phyloP scores from a whole-genome alignment of 1,139 yeast genomes.

The Kodamaea suecica region DNA sequence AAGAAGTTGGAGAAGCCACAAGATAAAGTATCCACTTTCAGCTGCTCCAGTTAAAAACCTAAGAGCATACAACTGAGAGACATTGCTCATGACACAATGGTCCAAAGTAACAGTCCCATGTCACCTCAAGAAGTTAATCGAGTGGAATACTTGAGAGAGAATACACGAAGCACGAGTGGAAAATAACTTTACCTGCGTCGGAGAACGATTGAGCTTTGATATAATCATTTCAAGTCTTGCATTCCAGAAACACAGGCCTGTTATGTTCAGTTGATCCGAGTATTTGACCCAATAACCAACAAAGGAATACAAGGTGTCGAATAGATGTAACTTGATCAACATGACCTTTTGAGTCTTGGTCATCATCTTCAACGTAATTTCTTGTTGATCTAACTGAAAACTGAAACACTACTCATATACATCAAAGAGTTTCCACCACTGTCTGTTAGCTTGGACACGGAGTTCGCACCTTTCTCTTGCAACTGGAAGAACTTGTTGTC shows the following conservation, averaged over 20 bases:
- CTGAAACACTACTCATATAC: constrained; percentile 56
- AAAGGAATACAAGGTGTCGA: constrained; percentile 57
- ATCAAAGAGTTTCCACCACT: constrained; percentile 16
- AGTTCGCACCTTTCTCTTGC: background rate
- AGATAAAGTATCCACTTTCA: constrained; percentile 57
- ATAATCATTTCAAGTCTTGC: constrained; percentile 61
- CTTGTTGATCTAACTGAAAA: constrained; percentile 11
- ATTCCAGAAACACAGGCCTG: constrained; percentile 67
- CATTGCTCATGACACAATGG: constrained; percentile 44
- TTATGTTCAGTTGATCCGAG: constrained; percentile 56
- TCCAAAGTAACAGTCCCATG: constrained; percentile 56
- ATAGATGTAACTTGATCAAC: constrained; percentile 57
- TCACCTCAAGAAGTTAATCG: constrained; percentile 9
- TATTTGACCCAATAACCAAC: constrained; percentile 69
- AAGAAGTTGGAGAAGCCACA: constrained; percentile 51
- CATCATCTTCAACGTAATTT: constrained; percentile 35
- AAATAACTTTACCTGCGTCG: constrained; percentile 55
- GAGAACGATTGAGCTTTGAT: constrained; percentile 57
- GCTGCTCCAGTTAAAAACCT: constrained; percentile 59
- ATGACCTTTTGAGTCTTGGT: constrained; percentile 52
- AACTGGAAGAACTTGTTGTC: too few relatives aligned
- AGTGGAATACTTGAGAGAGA: constrained; percentile 12
- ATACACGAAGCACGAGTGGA: constrained; percentile 46
- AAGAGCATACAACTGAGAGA: constrained; percentile 50
- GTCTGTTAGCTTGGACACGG: constrained; percentile 4